These are phyloP conservation scores for Cucurbita moschata DNA, from an alignment of 306 rosid species.

Conservation along the genomic window DNA sequence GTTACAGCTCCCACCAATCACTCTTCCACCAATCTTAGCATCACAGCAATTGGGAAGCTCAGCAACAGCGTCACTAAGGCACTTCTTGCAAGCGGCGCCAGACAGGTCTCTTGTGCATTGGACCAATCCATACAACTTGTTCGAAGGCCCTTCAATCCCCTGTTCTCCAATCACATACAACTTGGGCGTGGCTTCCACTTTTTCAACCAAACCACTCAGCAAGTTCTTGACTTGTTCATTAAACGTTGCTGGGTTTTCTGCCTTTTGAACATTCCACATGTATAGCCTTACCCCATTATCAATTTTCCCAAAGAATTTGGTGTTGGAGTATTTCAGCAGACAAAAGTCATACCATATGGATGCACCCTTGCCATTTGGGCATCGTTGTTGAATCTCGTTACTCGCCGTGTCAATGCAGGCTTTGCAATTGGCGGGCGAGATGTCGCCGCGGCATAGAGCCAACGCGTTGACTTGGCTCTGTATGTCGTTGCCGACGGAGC, in stretches of 20 bases:
- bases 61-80: constrained; percentile 14
- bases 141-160: not conserved
- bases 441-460: constrained; percentile 27
- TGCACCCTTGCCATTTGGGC: constrained; percentile 21
- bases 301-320: constrained; percentile 16
- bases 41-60: constrained; percentile 16
- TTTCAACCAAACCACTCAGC: constrained; percentile 1
- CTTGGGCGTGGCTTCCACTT: not conserved
- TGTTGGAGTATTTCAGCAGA: constrained; percentile 20
- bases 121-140: constrained; percentile 20
- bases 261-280: constrained; percentile 18
- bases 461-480: constrained; percentile 16
- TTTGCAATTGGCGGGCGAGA: constrained; percentile 6
- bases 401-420: constrained; percentile 10
- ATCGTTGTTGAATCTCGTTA: not conserved
- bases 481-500: not conserved
- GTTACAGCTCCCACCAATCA: constrained; percentile 26
- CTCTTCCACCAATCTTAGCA: constrained; percentile 25
- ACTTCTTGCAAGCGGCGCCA: constrained; percentile 13
- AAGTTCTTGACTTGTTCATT: constrained; percentile 18
- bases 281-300: constrained; percentile 14
- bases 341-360: constrained; percentile 25
- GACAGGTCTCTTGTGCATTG: constrained; percentile 24
- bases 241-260: constrained; percentile 5
- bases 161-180: constrained; percentile 14